A percentile compares a stretch with the other conserved stretches of the same genome.
These are phyloP conservation scores for Nigrospora osmanthi DNA, from an alignment of 2,329 filamentous ascomycete genomes.

Conservation along the genomic window DNA sequence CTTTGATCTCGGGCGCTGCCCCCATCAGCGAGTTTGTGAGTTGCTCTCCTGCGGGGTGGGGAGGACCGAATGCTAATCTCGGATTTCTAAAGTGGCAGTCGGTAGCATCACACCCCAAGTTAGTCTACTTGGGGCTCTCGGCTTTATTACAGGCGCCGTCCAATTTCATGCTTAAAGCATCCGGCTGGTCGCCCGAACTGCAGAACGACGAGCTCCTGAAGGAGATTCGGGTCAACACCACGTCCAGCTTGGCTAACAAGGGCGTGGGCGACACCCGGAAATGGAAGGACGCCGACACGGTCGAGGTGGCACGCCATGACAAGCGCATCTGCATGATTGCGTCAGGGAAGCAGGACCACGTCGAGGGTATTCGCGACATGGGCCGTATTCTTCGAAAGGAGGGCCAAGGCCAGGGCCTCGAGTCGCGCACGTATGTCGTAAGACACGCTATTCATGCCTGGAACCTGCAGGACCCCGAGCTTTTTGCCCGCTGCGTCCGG, in stretches of 20 bases:
- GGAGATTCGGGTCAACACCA: slow-evolving; percentile 24
- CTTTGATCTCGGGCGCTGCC: slow-evolving; percentile 25
- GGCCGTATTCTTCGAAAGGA: slow-evolving; percentile 12
- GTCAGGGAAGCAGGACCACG: slow-evolving; percentile 23
- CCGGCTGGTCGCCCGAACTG: slow-evolving; percentile 17
- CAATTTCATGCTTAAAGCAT: slow-evolving; percentile 15
- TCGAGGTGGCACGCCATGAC: slow-evolving; percentile 14
- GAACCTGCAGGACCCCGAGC: slow-evolving; percentile 29
- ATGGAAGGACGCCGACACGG: slow-evolving; percentile 16
- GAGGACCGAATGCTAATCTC: no score
- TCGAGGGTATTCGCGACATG: slow-evolving; percentile 21
- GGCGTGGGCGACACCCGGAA: slow-evolving; percentile 10
- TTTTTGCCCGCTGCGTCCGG: slow-evolving; percentile 27
- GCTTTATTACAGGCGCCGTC: slow-evolving; percentile 18
- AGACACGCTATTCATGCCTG: slow-evolving; percentile 28
- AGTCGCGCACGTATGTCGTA: slow-evolving; percentile 22
- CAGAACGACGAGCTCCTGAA: slow-evolving; percentile 19
- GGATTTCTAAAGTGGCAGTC: no score
- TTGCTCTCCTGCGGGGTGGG: not conserved
- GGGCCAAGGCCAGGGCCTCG: slow-evolving; percentile 13
- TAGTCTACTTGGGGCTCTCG: slow-evolving; percentile 17
- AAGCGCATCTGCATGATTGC: slow-evolving; percentile 21
- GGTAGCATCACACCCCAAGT: slow-evolving; percentile 9
- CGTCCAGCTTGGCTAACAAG: slow-evolving; percentile 12
- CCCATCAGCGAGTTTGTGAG: not conserved